Evolutionary conservation across 2,329 filamentous ascomycete species (phyloP), one percentile per base, ranked within the genome.

Genomic region (Bipolaris zeicola): DNA sequence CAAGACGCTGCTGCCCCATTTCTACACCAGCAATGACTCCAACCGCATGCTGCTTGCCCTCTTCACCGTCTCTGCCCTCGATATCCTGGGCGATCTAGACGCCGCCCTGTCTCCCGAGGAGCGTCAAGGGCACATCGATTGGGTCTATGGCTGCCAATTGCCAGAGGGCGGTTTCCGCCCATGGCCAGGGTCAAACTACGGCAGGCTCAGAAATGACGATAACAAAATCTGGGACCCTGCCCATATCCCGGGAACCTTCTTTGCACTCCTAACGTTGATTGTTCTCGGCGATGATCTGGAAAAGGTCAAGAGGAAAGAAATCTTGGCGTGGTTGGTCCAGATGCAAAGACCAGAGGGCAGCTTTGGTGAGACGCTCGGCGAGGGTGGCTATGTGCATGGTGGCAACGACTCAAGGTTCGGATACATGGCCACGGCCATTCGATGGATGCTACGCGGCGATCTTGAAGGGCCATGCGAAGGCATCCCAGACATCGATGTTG

Each of bases 91-190:
- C 11, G 82, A 83, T 1, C 80, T 91, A 37, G 76, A 85, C 5
- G 77, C 80, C 47, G 81, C 83, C 42, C 81, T 87, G 18, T 81
- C 80, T 2, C 62, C 73, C 2, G 78, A 80, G 39, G 86, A 89
- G 64, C 78, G 85, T 50, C 70, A 78, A 58, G 81, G 79, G 18
- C 87, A 86, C 71, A 81, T 85, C 50, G 78, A 86, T 58, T 98
- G 94, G 92, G 87, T 98, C 42, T 89, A 98, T 58, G 82, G 83
- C 41, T 92, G 93, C 70, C 94, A 97, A 76, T 90, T 96, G 66
- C 88, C 90, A 0, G 81, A 85, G 34, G 95, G 95, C 26, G 95
- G 95, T 14, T 98, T 99, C 78, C 89, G 91, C 62, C 93, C 92
- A 38, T 92, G 91, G 61, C 89, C 93, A 1, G 91, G 77, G 74